Evolutionary conservation across 495 filamentous ascomycete genomes (phyloP).

Genomic region (Hypoxylon intermedium): DNA sequence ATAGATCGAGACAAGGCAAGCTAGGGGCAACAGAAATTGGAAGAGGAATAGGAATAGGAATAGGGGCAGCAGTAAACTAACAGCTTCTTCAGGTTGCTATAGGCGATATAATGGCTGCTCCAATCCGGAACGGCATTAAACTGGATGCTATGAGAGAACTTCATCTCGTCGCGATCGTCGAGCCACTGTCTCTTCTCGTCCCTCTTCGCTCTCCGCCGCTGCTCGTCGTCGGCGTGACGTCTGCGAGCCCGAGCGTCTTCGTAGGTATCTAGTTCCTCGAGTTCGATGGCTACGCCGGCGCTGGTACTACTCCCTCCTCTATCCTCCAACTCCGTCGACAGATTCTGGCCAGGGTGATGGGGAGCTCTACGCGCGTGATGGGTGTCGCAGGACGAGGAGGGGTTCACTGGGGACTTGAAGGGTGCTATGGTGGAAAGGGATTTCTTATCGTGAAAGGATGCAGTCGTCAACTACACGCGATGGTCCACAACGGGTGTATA

Average conservation of each 20-base stretch:
- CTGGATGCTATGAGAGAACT: conserved; percentile 99
- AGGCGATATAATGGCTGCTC: conserved; percentile 96
- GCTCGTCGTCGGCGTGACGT: conserved; percentile 21
- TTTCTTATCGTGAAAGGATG: conserved; percentile 6
- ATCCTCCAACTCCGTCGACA: conserved; percentile 36
- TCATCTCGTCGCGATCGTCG: conserved; percentile 83
- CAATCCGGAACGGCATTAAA: conserved; percentile 99
- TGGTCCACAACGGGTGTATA: conserved; percentile 10
- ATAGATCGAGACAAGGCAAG: background rate
- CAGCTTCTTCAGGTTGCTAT: conserved; percentile 99
- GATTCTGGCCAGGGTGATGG: conserved; percentile 27
- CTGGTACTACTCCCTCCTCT: conserved; percentile 50
- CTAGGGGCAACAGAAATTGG: too few species aligned
- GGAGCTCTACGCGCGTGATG: conserved; percentile 32
- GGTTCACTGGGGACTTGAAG: conserved; percentile 34
- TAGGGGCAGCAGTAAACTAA: conserved; percentile 53
- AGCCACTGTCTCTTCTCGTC: conserved; percentile 62
- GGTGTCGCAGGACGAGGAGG: conserved; percentile 50
- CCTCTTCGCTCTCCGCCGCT: conserved; percentile 45
- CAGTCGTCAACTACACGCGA: conserved; percentile 2
- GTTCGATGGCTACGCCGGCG: conserved; percentile 46
- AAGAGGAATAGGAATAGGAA: background rate
- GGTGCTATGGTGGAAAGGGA: conserved; percentile 53
- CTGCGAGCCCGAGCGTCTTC: conserved; percentile 5
- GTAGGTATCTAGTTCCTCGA: conserved; percentile 25